These are phyloP conservation scores for Metschnikowia picachoensis DNA, from an alignment of 805 yeast genomes.

Conservation along the genomic window DNA sequence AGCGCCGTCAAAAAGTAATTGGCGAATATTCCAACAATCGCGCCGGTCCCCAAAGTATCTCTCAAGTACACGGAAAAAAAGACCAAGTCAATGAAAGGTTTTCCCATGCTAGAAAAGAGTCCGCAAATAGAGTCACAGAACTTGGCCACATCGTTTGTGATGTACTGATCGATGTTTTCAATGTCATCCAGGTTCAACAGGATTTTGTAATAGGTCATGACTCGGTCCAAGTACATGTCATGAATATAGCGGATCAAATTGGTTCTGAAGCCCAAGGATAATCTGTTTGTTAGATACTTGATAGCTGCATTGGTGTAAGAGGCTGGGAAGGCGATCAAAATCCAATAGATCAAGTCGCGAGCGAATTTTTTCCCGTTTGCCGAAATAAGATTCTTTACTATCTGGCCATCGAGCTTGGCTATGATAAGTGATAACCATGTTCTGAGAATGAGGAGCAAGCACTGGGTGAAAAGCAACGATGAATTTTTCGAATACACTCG, in stretches of 20 bases:
- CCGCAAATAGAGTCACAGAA: conserved; percentile 81
- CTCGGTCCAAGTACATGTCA: conserved; percentile 79
- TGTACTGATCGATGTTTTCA: conserved; percentile 79
- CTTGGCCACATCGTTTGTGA: conserved; percentile 77
- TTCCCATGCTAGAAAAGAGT: conserved; percentile 83
- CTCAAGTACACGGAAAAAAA: conserved; percentile 81
- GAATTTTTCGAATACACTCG: conserved; percentile 64
- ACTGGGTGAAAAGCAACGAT: conserved; percentile 61
- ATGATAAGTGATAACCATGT: conserved; percentile 85
- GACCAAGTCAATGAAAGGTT: conserved; percentile 82
- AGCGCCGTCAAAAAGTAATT: conserved; percentile 81
- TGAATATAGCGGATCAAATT: conserved; percentile 81
- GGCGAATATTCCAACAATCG: conserved; percentile 73
- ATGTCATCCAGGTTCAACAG: conserved; percentile 52
- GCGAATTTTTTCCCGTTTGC: conserved; percentile 72
- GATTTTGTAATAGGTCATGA: conserved; percentile 79
- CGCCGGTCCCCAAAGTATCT: conserved; percentile 83
- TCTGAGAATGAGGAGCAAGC: conserved; percentile 69
- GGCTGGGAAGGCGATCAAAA: conserved; percentile 87
- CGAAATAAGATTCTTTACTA: conserved; percentile 82
- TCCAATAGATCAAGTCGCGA: conserved; percentile 81
- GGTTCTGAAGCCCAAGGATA: conserved; percentile 81
- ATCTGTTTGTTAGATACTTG: conserved; percentile 68
- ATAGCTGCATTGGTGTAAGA: conserved; percentile 89
- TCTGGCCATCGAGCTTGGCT: conserved; percentile 88